Conservation (phyloP, 1,284 basidiomycete species). For the Ceratobasidium sp. region DNA sequence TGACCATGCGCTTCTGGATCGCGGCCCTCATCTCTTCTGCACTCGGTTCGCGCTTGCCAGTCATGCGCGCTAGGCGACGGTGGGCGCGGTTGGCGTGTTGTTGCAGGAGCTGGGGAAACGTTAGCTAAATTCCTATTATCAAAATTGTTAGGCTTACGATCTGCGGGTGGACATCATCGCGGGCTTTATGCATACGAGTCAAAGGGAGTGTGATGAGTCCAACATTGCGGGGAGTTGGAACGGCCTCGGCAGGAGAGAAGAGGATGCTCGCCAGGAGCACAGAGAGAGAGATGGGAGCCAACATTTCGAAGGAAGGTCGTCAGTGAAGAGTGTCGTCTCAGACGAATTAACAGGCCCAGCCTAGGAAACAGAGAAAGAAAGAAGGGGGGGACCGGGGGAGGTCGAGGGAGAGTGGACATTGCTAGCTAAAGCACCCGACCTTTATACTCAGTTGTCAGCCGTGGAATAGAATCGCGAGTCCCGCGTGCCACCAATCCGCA, state of each 20-base stretch:
- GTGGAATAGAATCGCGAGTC: no score
- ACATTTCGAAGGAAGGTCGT: conserved; percentile 22
- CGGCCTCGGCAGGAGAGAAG: conserved; percentile 34
- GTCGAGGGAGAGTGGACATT: conserved; percentile 13
- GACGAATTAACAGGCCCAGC: conserved; percentile 39
- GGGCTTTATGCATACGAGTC: conserved; percentile 62
- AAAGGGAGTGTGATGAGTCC: conserved; percentile 70
- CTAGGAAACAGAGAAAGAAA: neutral
- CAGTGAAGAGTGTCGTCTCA: conserved; percentile 27
- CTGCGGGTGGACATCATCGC: conserved; percentile 68
- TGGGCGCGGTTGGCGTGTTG: conserved; percentile 77
- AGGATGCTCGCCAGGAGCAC: conserved; percentile 46
- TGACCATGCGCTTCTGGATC: conserved; percentile 68
- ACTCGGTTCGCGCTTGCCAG: conserved; percentile 65
- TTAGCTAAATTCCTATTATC: neutral
- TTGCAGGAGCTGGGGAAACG: conserved; percentile 67
- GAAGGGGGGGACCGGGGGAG: neutral
- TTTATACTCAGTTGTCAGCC: no score
- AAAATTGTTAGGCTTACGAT: conserved; percentile 64
- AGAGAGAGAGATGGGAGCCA: conserved; percentile 33
- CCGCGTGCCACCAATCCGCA: conserved; percentile 21
- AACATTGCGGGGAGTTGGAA: conserved; percentile 52
- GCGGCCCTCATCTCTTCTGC: conserved; percentile 65
- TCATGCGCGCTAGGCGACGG: conserved; percentile 77
- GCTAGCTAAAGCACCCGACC: neutral